Evolutionary conservation across 768 basidiomycete species (phyloP), one percentile per base, ranked within the genome.

Genomic region (Psilocybe cyanescens): DNA sequence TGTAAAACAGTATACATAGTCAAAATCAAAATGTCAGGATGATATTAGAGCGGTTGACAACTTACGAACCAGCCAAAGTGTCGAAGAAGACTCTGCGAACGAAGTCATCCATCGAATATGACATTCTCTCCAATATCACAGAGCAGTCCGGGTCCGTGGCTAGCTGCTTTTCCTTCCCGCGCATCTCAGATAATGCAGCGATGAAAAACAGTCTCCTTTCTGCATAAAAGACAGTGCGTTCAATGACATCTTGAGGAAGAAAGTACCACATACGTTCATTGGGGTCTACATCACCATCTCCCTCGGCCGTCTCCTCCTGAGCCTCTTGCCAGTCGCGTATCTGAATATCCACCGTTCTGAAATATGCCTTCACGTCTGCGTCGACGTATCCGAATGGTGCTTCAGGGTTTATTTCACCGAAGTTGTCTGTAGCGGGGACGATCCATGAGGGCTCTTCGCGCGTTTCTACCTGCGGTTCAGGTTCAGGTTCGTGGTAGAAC

Each of bases 111-210:
- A 99, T 95, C 1, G 95, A 95, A 70, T 95, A 84, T 8, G 87
- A 71, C 83, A 99, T 89, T 65, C 96, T 82, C 74, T 99, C 97
- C 57, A 99, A 73, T 49, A 98, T 85, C 9, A 90, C 81, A 1
- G 96, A 95, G 69, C 94, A 96, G 61, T 99, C 95, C 4, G 94
- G 92, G 74, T 99, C 97, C 1, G 95, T 95, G 0, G 95, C 88
- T 9, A 97, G 85, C 62, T 91, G 88, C 55, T 90, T 89, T 76
- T 99, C 97, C 72, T 97, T 95, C 4, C 85, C 89, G 24, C 82
- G 81, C 85, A 97, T 91, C 68, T 97, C 94, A 16, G 83, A 81
- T 30, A 99, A 76, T 17, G 95, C 94, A 1, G 95, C 91, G 30
- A 89, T 76, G 57, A 97, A 84, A 67, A 97, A 92, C 60, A 91